A percentile compares a stretch with the other conserved stretches of the same genome.
phyloP scores from a whole-genome alignment of 164 flowering plant genomes.

The Nymphaea thermarum region DNA sequence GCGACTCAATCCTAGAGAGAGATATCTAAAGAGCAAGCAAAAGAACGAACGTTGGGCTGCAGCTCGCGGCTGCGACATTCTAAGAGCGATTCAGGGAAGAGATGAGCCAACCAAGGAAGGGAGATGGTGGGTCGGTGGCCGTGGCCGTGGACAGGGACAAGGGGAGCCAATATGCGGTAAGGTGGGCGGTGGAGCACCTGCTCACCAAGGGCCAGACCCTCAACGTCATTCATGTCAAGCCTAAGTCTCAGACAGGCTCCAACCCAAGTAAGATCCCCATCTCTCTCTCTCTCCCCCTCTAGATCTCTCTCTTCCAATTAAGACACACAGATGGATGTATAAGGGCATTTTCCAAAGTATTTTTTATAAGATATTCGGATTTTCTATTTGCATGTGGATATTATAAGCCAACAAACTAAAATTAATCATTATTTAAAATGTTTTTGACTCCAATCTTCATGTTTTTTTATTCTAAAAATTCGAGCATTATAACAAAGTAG shows the following conservation, averaged over 20 bases:
- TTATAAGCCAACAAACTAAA: too few relatives aligned
- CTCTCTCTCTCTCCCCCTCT: conserved; percentile 8
- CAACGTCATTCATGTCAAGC: conserved; percentile 49
- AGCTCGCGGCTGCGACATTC: not conserved
- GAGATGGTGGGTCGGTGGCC: conserved; percentile 25
- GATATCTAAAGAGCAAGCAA: not conserved
- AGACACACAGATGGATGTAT: not conserved
- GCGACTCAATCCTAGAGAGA: not conserved
- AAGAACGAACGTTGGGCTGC: not conserved
- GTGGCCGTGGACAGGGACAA: conserved; percentile 76
- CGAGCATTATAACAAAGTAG: too few relatives aligned
- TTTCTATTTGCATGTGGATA: too few relatives aligned
- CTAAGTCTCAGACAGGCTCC: conserved; percentile 15
- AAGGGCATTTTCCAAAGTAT: conserved; percentile 18
- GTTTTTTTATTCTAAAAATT: too few relatives aligned
- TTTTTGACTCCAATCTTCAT: too few relatives aligned
- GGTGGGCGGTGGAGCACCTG: conserved; percentile 60
- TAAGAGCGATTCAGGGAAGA: not conserved
- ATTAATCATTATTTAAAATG: too few relatives aligned
- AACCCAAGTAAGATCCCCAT: conserved; percentile 14
- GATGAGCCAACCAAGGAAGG: not conserved
- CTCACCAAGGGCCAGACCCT: conserved; percentile 35
- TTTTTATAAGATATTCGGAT: not conserved
- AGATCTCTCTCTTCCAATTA: not conserved
- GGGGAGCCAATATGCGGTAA: conserved; percentile 63